Percentiles rank a stretch among this genome's conserved stretches.
These are phyloP conservation scores for Delonix regia DNA, from an alignment of 306 rosid genomes.

Conservation along the genomic window DNA sequence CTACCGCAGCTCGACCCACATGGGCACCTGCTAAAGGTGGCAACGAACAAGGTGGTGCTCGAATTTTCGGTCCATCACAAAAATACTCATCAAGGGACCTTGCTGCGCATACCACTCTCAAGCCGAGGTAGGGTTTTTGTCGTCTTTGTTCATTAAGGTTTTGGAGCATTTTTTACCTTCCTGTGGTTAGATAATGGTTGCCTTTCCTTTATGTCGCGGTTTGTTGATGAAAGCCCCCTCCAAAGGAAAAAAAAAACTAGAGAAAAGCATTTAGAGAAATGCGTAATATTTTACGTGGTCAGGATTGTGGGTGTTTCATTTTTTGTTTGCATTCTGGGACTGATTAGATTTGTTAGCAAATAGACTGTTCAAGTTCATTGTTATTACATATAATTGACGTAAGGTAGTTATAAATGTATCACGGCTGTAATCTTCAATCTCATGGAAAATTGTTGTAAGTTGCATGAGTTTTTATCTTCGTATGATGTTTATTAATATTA, in stretches of 20 bases:
- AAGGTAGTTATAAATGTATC: background rate
- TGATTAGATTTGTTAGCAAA: background rate
- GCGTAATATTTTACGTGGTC: background rate
- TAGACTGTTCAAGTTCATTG: background rate
- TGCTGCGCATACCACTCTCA: slow-evolving; percentile 82
- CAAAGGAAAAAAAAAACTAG: background rate
- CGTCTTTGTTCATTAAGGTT: background rate
- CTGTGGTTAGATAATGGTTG: background rate
- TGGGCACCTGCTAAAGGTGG: slow-evolving; percentile 99
- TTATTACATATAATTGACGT: background rate
- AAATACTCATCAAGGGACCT: slow-evolving; percentile 91
- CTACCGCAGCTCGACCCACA: slow-evolving; percentile 94
- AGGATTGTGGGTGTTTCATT: background rate
- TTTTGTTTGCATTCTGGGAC: background rate
- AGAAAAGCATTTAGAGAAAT: background rate
- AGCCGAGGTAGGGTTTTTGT: slow-evolving; percentile 62
- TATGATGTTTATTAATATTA: background rate
- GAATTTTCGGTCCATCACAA: slow-evolving; percentile 93
- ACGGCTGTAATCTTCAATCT: background rate
- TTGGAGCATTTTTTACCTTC: background rate
- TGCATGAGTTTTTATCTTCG: background rate
- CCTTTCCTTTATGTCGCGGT: background rate
- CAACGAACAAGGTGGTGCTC: slow-evolving; percentile 90
- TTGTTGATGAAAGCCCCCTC: background rate
- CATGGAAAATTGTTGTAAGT: background rate